Conservation (phyloP, 2,329 filamentous ascomycete genomes). For the Fusarium burgessii region DNA sequence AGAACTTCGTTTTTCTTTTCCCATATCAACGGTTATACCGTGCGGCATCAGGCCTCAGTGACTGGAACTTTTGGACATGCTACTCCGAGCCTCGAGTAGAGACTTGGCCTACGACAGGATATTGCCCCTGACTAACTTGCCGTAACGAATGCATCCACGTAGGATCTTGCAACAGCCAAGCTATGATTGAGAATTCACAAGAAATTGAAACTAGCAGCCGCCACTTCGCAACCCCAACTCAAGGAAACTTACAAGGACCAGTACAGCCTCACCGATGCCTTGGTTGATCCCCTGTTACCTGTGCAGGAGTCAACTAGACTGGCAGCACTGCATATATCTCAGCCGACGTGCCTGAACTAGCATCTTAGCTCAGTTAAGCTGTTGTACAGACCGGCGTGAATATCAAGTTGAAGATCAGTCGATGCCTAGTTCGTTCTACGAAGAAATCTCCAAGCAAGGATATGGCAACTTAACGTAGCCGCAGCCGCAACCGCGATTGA, state of each 20-base stretch:
- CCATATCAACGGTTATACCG: conserved; percentile 29
- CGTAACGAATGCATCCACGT: conserved; percentile 25
- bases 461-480: neutral
- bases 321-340: conserved; percentile 34
- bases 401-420: conserved; percentile 9
- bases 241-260: conserved; percentile 9
- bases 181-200: conserved; percentile 6
- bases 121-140: conserved; percentile 19
- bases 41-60: conserved; percentile 29
- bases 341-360: conserved; percentile 35
- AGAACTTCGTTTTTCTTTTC: conserved; percentile 18
- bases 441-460: neutral
- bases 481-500: neutral
- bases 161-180: conserved; percentile 24
- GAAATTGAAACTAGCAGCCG: conserved; percentile 29
- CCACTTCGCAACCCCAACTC: conserved; percentile 41
- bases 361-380: conserved; percentile 15
- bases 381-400: conserved; percentile 39
- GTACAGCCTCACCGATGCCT: conserved; percentile 26
- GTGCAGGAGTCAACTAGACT: conserved; percentile 29
- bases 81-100: conserved; percentile 10
- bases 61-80: conserved; percentile 9
- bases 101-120: conserved; percentile 28
- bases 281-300: conserved; percentile 21
- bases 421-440: neutral